Conservation (phyloP, 2,329 filamentous ascomycete genomes). For the Cryphonectria radicalis region DNA sequence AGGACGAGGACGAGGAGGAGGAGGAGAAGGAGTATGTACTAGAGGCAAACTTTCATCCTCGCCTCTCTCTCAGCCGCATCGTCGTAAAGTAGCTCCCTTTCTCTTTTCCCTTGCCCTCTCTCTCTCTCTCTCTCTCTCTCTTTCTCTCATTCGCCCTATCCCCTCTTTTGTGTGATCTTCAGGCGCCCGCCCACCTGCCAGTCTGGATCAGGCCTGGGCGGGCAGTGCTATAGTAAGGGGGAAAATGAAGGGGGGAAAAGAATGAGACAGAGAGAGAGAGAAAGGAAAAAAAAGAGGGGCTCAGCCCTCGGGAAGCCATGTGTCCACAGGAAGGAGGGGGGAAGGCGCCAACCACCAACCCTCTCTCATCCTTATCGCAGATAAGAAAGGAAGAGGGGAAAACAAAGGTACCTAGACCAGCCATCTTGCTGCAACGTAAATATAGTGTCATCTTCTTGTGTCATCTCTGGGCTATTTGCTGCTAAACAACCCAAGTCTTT, state of each 20-base stretch:
- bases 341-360: background rate
- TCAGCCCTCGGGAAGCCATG: conserved; percentile 1
- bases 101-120: background rate
- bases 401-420: background rate
- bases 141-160: background rate
- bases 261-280: background rate
- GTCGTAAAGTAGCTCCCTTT: background rate
- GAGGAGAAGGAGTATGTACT: background rate
- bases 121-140: too few relatives aligned
- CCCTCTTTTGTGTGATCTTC: background rate
- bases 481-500: background rate
- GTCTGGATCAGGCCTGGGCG: background rate
- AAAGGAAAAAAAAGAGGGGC: background rate
- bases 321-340: background rate
- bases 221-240: background rate
- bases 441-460: background rate
- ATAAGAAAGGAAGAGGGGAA: background rate
- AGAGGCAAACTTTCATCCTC: background rate
- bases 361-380: background rate
- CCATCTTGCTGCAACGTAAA: background rate
- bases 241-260: background rate
- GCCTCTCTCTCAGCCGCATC: background rate
- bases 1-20: background rate
- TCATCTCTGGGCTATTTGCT: background rate
- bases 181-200: background rate